Evolutionary conservation across 2,329 filamentous ascomycete genomes (phyloP).

Genomic region (Bisporella sp.): DNA sequence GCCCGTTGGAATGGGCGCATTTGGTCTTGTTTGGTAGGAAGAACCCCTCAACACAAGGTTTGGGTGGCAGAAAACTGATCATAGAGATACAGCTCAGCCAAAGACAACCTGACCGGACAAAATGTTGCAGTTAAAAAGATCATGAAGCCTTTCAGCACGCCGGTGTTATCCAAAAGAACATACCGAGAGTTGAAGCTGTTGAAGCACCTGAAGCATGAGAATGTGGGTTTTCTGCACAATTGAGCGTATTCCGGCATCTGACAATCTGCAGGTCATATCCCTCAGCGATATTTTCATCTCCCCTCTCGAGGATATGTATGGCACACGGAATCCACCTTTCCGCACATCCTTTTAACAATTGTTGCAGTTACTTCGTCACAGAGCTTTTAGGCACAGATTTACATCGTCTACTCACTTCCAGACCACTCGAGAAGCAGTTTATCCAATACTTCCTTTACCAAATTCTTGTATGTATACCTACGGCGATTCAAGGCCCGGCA

Average conservation of each 20-base stretch:
- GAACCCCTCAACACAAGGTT: neutral
- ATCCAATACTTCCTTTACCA: constrained; percentile 99
- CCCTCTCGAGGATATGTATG: constrained; percentile 92
- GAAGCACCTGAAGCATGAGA: constrained; percentile 95
- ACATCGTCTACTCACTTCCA: constrained; percentile 87
- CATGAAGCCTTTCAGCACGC: constrained; percentile 99
- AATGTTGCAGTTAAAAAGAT: constrained; percentile 99
- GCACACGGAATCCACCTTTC: constrained; percentile 11
- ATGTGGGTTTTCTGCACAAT: constrained; percentile 46
- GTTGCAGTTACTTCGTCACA: constrained; percentile 88
- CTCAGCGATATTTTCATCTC: constrained; percentile 99
- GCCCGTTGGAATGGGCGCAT: constrained; percentile 97
- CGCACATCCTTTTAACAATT: constrained; percentile 12
- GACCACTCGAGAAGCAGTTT: constrained; percentile 97
- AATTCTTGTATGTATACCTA: constrained; percentile 66
- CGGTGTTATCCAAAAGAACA: constrained; percentile 92
- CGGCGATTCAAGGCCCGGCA: neutral
- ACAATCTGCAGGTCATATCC: constrained; percentile 70
- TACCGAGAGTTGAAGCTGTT: constrained; percentile 96
- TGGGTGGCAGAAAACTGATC: constrained; percentile 11
- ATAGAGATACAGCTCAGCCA: constrained; percentile 60
- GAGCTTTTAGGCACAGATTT: constrained; percentile 95
- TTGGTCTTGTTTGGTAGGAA: constrained; percentile 90
- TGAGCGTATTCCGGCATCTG: constrained; percentile 13
- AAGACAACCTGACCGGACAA: constrained; percentile 94